Base-by-base conservation (phyloP, 805 yeast genomes). In the Pichia californica region DNA sequence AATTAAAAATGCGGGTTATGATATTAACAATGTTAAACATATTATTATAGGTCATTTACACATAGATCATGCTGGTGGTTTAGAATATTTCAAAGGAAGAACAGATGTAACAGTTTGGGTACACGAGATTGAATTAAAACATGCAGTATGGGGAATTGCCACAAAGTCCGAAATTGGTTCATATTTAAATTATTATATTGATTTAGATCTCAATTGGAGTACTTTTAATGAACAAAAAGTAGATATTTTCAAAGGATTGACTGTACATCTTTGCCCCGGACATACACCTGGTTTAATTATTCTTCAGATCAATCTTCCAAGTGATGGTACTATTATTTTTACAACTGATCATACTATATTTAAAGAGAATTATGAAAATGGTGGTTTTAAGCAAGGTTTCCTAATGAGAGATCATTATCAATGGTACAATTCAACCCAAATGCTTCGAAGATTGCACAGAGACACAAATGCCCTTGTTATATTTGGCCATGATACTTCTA, bases 141-240 rank as follows among this genome's bases (percentile, higher is more conserved):
- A 38, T 14, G 41, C 41, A 3, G 28, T 38, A n/a, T 38, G 41
- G 41, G 41, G 34, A 18, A 38, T 38, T n/a, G 41, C 41, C 5
- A 38, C 41, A 11, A 38, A 38, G 16, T 38, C 41, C 10, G 41
- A 38, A 7, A 29, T 38, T 16, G 41, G 41, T 18, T 38, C 41
- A 11, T 38, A 38, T 31, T 38, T 38, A 28, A 38, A 28, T 9
- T 38, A 38, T 25, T 38, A 38, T 16, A 38, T 38, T 18, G 41
- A 38, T 25, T 28, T 38, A 23, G 41, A 38, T 31, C 41, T 38
- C 15, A 31, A 38, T 10, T 38, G 41, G 41, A 28, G 29, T 16
- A 38, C 41, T 4, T 38, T 38, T 14, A 38, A 38, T 16, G 41
- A 38, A 16, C 20, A 28, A 20, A 25, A 26, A 15, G 33, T 38